These are phyloP conservation scores for Leishmania major DNA, from an alignment of 208 protist species.

Conservation along the genomic window DNA sequence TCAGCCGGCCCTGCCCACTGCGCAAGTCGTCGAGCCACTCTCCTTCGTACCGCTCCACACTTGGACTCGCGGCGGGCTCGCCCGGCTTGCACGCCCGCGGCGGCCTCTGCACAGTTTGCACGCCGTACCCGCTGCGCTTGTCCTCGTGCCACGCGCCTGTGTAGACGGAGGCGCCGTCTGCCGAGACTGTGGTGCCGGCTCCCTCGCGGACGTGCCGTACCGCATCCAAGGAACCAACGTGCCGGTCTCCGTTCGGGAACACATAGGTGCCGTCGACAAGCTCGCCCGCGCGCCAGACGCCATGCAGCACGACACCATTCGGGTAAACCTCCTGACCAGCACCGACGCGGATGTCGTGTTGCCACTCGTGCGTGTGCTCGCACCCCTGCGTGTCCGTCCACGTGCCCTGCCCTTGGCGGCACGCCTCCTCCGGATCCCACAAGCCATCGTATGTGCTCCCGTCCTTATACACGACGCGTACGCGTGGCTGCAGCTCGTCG, in stretches of 20 bases:
- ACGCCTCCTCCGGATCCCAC: conserved; percentile 52
- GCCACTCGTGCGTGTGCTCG: conserved; percentile 74
- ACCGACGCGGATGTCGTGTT: conserved; percentile 55
- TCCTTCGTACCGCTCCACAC: conserved; percentile 69
- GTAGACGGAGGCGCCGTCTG: conserved; percentile 73
- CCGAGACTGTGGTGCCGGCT: conserved; percentile 70
- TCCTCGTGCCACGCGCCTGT: conserved; percentile 77
- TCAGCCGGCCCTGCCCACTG: conserved; percentile 71
- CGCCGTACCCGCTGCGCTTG: conserved; percentile 68
- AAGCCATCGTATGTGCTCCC: conserved; percentile 69
- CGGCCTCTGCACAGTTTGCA: conserved; percentile 14
- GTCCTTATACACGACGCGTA: conserved; percentile 61
- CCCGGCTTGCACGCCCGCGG: conserved; percentile 1
- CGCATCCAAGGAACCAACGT: conserved; percentile 75
- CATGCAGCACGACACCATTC: conserved; percentile 63
- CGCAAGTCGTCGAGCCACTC: conserved; percentile 66
- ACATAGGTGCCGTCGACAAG: conserved; percentile 58
- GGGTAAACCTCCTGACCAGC: conserved; percentile 54
- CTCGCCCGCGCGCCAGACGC: conserved; percentile 57
- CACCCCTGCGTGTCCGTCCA: conserved; percentile 40
- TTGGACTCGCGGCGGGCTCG: conserved; percentile 19
- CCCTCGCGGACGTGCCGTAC: conserved; percentile 57
- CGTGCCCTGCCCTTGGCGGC: conserved; percentile 61
- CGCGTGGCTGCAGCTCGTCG: conserved; percentile 46
- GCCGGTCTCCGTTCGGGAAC: conserved; percentile 82